Base-by-base conservation (phyloP, 2,329 filamentous ascomycete genomes). In the Cercospora canescens region DNA sequence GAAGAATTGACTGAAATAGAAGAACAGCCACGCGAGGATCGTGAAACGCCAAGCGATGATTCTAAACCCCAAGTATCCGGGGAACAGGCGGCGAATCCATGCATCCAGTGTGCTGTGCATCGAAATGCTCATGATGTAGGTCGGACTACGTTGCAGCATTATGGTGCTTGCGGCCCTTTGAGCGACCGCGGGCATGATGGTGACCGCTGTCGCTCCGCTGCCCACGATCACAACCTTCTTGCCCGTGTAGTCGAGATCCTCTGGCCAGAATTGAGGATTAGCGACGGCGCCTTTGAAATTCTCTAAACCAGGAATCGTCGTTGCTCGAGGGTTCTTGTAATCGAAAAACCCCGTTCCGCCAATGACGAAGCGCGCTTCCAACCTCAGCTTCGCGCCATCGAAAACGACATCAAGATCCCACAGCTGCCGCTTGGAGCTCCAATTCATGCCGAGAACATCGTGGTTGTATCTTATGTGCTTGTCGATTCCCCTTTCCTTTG, bases 181-280 rank as follows among this genome's bases (percentile, higher is more conserved):
- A 9, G 41, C 87, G 86, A 95, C 77, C 48, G 83, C 85, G 0
- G 92, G 92, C 3, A 95, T 76, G 1, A 96, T 82, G 0, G 92
- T 95, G 52, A 94, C 79, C 4, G 91, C 89, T 0, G 92, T 95
- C 2, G 92, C 92, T 6, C 92, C 92, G 18, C 86, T 89, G 9
- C 92, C 92, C 67, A 95, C 86, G 65, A 94, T 82, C 39, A 91
- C 84, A 18, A 94, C 81, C 54, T 86, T 86, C 77, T 93, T 92
- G 75, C 82, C 82, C 3, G 81, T 78, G 74, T 89, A 89, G 71
- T 91, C 85, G 28, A 91, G 79, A 54, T 88, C 83, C 61, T 89
- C 80, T 0, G 90, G 89, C 91, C 91, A 94, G 78, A 91, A 92
- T 72, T 92, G 90, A 0, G 90, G 89, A 66, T 92, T 89, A 0